Evolutionary conservation across 768 basidiomycete genomes (phyloP).

Genomic region (Multifurca ochricompacta): DNA sequence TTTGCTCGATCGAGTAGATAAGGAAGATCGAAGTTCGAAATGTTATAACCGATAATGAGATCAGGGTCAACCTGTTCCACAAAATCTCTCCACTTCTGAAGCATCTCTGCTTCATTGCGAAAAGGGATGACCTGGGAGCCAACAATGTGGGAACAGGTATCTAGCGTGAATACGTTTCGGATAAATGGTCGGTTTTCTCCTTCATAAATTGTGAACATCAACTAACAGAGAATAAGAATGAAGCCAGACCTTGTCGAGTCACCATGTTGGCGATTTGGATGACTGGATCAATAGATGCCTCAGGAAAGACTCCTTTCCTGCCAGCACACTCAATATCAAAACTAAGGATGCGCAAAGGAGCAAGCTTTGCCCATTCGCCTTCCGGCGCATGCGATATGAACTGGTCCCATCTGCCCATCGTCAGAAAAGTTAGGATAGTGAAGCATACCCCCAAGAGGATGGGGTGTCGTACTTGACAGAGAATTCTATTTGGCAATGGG

Average conservation of each 20-base stretch:
- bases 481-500: slow-evolving; percentile 87
- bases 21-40: slow-evolving; percentile 89
- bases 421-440: background rate
- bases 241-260: slow-evolving; percentile 73
- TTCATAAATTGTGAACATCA: slow-evolving; percentile 26
- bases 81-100: slow-evolving; percentile 85
- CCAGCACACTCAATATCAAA: slow-evolving; percentile 99
- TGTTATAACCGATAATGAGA: slow-evolving; percentile 95
- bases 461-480: slow-evolving; percentile 48
- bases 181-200: slow-evolving; percentile 92
- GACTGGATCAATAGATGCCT: slow-evolving; percentile 82
- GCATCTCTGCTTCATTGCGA: slow-evolving; percentile 63
- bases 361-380: slow-evolving; percentile 85
- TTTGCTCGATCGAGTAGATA: slow-evolving; percentile 92
- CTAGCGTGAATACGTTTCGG: slow-evolving; percentile 92
- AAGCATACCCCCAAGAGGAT: background rate
- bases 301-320: slow-evolving; percentile 94
- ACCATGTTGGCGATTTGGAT: slow-evolving; percentile 99
- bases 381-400: slow-evolving; percentile 91
- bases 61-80: slow-evolving; percentile 89
- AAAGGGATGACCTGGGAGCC: slow-evolving; percentile 94
- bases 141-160: slow-evolving; percentile 90
- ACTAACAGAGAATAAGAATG: background rate
- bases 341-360: slow-evolving; percentile 88
- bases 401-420: slow-evolving; percentile 54